Percentiles rank a stretch among this genome's conserved stretches.
These are phyloP conservation scores for Hypomontagnella monticulosa DNA, from an alignment of 495 filamentous ascomycete species.

Conservation along the genomic window DNA sequence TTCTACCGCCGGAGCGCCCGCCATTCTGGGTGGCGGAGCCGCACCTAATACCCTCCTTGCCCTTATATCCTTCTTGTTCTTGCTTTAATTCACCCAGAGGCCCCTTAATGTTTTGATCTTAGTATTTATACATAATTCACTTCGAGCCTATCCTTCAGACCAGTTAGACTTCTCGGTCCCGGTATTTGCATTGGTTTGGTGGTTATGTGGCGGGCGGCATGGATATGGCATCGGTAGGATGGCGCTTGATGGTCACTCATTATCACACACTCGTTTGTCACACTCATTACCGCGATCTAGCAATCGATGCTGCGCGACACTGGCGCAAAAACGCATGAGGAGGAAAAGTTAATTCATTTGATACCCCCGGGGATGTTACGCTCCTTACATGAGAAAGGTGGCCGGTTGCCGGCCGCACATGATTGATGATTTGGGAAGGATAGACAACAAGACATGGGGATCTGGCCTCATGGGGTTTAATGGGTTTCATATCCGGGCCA, in stretches of 20 bases:
- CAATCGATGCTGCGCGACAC: constrained; percentile 5
- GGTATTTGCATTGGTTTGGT: constrained; percentile 14
- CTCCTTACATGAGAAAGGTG: constrained; percentile 27
- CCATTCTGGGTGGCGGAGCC: constrained; percentile 3
- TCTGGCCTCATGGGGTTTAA: constrained; percentile 18
- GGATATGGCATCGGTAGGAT: constrained; percentile 4
- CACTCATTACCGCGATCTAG: constrained; percentile 2
- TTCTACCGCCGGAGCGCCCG: constrained; percentile 24
- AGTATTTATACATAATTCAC: constrained; percentile 10
- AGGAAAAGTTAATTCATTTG: constrained; percentile 14
- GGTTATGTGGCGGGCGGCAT: constrained; percentile 2
- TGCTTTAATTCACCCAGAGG: constrained; percentile 20
- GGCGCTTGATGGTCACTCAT: constrained; percentile 16
- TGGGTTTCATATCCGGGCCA: constrained; percentile 3
- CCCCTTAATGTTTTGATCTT: constrained; percentile 25
- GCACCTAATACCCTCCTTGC: constrained; percentile 16
- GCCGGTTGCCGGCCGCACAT: constrained; percentile 3
- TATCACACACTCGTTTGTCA: constrained; percentile 2
- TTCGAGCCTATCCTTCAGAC: constrained; percentile 34
- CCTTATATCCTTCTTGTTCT: constrained; percentile 21
- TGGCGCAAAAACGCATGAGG: too few species aligned
- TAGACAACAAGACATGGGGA: constrained; percentile 4
- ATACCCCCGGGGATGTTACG: constrained; percentile 28
- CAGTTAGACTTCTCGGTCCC: constrained; percentile 14
- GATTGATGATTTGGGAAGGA: constrained; percentile 13